Evolutionary conservation across 2,329 filamentous ascomycete genomes (phyloP).

Genomic region (Fusarium sp.): DNA sequence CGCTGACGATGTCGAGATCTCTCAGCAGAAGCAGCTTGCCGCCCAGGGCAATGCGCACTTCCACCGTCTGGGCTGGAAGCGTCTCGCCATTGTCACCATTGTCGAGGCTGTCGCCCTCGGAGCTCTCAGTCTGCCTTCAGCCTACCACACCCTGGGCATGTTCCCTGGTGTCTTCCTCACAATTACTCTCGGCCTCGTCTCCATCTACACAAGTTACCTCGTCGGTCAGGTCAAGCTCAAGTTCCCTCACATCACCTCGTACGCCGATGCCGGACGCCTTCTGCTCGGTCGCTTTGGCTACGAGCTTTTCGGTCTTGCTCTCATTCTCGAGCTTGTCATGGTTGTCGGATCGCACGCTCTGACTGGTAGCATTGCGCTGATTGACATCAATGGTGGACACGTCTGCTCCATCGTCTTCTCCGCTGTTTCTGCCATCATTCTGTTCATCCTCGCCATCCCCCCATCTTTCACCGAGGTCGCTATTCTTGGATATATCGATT

Average conservation of each 20-base stretch:
- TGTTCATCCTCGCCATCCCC: conserved; percentile 60
- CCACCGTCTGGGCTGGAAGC: conserved; percentile 39
- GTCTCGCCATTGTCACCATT: conserved; percentile 38
- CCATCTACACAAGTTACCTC: conserved; percentile 61
- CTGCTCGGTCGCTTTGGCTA: conserved; percentile 70
- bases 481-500: conserved; percentile 55
- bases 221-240: conserved; percentile 62
- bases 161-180: conserved; percentile 58
- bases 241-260: conserved; percentile 63
- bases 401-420: conserved; percentile 51
- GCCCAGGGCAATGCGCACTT: conserved; percentile 37
- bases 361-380: conserved; percentile 76
- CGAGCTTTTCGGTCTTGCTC: conserved; percentile 70
- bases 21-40: conserved; percentile 36
- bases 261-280: conserved; percentile 60
- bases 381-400: conserved; percentile 69
- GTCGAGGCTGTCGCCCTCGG: conserved; percentile 39
- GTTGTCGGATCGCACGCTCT: conserved; percentile 78
- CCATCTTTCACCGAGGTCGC: conserved; percentile 56
- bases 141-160: conserved; percentile 67
- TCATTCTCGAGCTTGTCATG: conserved; percentile 75
- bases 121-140: conserved; percentile 58
- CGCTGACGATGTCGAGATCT: conserved; percentile 29
- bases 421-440: conserved; percentile 59
- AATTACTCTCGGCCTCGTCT: conserved; percentile 57